Percentiles rank a stretch among this genome's conserved stretches.
Conservation (phyloP, 805 yeast species). For the Yarrowia sp. region DNA sequence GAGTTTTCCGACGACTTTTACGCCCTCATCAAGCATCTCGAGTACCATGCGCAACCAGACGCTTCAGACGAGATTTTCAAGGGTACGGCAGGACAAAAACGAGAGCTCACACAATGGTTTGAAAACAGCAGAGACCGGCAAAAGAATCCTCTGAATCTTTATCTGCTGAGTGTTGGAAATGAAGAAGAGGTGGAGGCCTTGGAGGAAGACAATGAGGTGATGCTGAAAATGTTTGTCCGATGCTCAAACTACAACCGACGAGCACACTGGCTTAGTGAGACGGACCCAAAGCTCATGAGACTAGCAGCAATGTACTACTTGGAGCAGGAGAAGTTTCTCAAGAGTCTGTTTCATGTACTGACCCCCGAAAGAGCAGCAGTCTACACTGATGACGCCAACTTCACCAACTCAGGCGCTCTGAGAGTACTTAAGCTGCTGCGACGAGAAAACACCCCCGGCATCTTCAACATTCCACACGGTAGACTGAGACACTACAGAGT, state of each 20-base stretch:
- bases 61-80: slow-evolving; percentile 25
- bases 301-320: slow-evolving; percentile 20
- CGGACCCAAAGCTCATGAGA: slow-evolving; percentile 11
- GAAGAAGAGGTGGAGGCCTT: slow-evolving; percentile 20
- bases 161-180: not conserved
- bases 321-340: slow-evolving; percentile 24
- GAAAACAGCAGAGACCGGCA: slow-evolving; percentile 9
- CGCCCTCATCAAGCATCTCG: slow-evolving; percentile 17
- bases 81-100: slow-evolving; percentile 17
- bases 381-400: slow-evolving; percentile 2
- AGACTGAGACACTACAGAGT: slow-evolving; percentile 13
- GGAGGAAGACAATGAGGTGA: slow-evolving; percentile 17
- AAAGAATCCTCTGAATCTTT: slow-evolving; percentile 1
- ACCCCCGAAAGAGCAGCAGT: slow-evolving; percentile 1
- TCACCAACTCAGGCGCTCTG: slow-evolving; percentile 1
- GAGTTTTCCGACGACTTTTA: slow-evolving; percentile 31
- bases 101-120: slow-evolving; percentile 17
- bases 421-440: slow-evolving; percentile 4
- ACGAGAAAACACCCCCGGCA: slow-evolving; percentile 14
- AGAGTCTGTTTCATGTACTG: slow-evolving; percentile 1
- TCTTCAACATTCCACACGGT: slow-evolving; percentile 22
- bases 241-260: slow-evolving; percentile 24
- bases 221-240: slow-evolving; percentile 25
- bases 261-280: slow-evolving; percentile 12
- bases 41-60: slow-evolving; percentile 2